Evolutionary conservation across 2,329 filamentous ascomycete genomes (phyloP), one percentile per base, ranked within the genome.

Genomic region (Colletotrichum sp.): DNA sequence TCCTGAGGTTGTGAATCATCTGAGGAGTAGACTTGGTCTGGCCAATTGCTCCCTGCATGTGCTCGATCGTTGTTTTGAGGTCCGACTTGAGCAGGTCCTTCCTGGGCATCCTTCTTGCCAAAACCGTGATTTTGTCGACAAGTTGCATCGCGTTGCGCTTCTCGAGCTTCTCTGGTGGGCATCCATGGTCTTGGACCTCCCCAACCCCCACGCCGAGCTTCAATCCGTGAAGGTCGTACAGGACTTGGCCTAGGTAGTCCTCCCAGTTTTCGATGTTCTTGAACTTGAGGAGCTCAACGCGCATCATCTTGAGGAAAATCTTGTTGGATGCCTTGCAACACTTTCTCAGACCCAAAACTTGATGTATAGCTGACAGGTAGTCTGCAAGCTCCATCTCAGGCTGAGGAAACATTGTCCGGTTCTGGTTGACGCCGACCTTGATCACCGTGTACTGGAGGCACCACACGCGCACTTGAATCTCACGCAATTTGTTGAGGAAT

Each of bases 31-130:
- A 92, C 83, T 96, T 98, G 32, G 94, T 92, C 70, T 91, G 91
- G 2, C 95, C 95, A 70, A 99, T 94, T 7, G 95, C 94, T 79
- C 95, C 93, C 82, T 99, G 96, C 85, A 99, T 95, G 79, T 96
- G 96, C 75, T 99, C 97, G 75, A 99, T 97, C 0, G 96, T 95
- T 18, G 90, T 92, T 83, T 96, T 98, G 70, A 99, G 88, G 72
- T 99, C 95, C 18, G 96, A 97, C 83, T 98, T 99, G 18, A 96
- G 91, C 21, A 99, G 87, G 79, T 99, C 97, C 81, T 96, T 98
- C 87, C 98, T 94, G 26, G 95, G 93, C 88, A 98, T 94, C 77
- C 94, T 93, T 66, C 94, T 93, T 3, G 95, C 95, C 74, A 98
- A 92, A 44, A 92, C 88, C 81, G 98, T 94, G 49, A 99, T 91